Percentiles rank a stretch among this genome's conserved stretches.
Evolutionary conservation across 352 stramenopile genomes (phyloP).

Genomic region (Aphanomyces stellatus): DNA sequence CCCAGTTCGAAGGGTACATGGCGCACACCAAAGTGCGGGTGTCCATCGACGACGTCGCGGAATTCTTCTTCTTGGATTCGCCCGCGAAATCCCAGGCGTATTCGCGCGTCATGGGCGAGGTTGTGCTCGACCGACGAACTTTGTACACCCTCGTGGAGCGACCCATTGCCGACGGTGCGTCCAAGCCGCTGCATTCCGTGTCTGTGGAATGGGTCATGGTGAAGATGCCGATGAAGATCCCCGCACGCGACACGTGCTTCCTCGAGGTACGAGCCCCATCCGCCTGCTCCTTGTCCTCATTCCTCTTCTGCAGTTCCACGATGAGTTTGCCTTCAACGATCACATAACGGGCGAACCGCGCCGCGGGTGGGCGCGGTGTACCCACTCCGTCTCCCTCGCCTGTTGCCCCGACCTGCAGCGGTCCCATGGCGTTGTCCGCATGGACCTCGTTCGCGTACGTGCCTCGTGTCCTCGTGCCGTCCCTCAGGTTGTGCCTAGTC

Average conservation of each 20-base stretch:
- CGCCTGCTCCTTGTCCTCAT: neutral
- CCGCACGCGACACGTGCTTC: neutral
- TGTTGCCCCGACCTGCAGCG: neutral
- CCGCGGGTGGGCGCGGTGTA: constrained; percentile 7
- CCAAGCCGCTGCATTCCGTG: neutral
- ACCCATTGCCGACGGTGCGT: neutral
- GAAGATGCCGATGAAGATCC: neutral
- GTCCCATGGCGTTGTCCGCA: constrained; percentile 2
- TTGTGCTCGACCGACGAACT: neutral
- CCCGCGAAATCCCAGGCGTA: constrained; percentile 3
- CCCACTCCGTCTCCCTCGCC: neutral
- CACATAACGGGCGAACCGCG: neutral
- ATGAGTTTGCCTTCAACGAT: constrained; percentile 13
- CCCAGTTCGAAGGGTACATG: neutral
- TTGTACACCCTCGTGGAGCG: constrained; percentile 6
- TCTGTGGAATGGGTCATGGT: constrained; percentile 1
- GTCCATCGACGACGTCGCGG: neutral
- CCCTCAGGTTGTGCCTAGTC: neutral
- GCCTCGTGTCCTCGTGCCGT: neutral
- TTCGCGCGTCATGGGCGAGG: neutral
- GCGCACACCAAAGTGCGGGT: neutral
- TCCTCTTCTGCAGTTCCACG: neutral
- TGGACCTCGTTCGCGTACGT: neutral
- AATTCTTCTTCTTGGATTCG: constrained; percentile 1
- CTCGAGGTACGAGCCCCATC: neutral